Evolutionary conservation across 202 grass and related monocot species (phyloP), one percentile per base, ranked within the genome.

Genomic region (Alloteropsis angusta): DNA sequence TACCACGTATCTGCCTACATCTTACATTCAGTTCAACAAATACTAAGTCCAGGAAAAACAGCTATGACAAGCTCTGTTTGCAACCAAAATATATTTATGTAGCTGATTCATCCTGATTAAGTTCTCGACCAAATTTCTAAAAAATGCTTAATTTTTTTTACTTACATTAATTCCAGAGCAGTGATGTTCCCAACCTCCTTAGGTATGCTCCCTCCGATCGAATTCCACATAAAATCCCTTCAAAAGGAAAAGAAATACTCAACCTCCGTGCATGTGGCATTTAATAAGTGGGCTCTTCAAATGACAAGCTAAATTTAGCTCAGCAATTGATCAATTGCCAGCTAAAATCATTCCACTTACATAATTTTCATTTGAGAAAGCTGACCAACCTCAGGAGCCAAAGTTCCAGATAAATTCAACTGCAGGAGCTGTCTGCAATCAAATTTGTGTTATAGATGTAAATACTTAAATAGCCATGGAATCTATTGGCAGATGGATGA

Each of bases 221-320:
- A 3, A 75, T 98, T 98, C 95, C 95, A 98, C 95, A 94, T 94
- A 87, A 98, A 79, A 90, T 98, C 95, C 89, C 91, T 94, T 85
- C 44, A 84, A 65, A 90, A 25, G 13, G 35, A 72, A 30, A 78
- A 11, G 85, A 21, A 70, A 28, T 57, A 72, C 7, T 85, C 47
- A 84, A 16, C 38, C 4, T 12, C 39, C 48, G 50, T 67, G 47
- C 56, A 67, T 62, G 36, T 67, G 53, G 12, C 14, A 74, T 41
- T n/a, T 67, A 66, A 67, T 47, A 62, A 80, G 77, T 78, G 63
- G 25, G 47, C 9, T 63, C 76, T 81, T 5, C 9, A 71, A 58
- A 68, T 48, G 49, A 28, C n/a, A 60, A 74, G 37, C 47, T 74
- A 74, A 72, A 47, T 8, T 1, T 54, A 46, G 34, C 38, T 67